A percentile compares a stretch with the other conserved stretches of the same genome.
Conservation (phyloP, 441 rosid species). For the Erodium texanum region DNA sequence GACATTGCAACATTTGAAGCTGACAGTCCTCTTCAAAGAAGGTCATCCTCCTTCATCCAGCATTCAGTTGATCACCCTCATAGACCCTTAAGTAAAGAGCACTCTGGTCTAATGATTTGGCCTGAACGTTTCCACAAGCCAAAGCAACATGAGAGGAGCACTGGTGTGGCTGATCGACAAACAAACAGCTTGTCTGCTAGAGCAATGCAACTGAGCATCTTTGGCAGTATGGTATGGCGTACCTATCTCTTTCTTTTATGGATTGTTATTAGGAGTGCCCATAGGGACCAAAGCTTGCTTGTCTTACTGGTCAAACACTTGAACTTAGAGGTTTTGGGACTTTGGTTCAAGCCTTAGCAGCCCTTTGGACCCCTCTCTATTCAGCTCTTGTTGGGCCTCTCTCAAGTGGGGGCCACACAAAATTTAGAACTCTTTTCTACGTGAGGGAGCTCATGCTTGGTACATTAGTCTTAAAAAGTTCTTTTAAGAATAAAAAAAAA, state of each 20-base stretch:
- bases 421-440: no score
- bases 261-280: not conserved
- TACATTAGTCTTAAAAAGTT: no score
- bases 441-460: no score
- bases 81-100: constrained; percentile 48
- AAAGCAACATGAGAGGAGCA: constrained; percentile 21
- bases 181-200: constrained; percentile 45
- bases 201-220: constrained; percentile 69
- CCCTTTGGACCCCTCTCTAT: no score
- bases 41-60: constrained; percentile 41
- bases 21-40: constrained; percentile 31
- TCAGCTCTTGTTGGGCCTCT: no score
- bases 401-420: no score
- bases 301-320: no score
- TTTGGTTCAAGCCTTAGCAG: no score
- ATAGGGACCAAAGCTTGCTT: no score
- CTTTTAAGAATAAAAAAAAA: no score
- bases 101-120: constrained; percentile 65
- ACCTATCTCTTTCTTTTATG: not conserved
- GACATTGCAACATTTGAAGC: constrained; percentile 53
- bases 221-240: constrained; percentile 57
- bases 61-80: constrained; percentile 41
- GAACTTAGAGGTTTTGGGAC: no score
- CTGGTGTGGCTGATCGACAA: constrained; percentile 18
- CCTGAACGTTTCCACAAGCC: constrained; percentile 42